Percentiles rank a stretch among this genome's conserved stretches.
Evolutionary conservation across 2,329 filamentous ascomycete genomes (phyloP).

Genomic region (Epichloe hybrida): DNA sequence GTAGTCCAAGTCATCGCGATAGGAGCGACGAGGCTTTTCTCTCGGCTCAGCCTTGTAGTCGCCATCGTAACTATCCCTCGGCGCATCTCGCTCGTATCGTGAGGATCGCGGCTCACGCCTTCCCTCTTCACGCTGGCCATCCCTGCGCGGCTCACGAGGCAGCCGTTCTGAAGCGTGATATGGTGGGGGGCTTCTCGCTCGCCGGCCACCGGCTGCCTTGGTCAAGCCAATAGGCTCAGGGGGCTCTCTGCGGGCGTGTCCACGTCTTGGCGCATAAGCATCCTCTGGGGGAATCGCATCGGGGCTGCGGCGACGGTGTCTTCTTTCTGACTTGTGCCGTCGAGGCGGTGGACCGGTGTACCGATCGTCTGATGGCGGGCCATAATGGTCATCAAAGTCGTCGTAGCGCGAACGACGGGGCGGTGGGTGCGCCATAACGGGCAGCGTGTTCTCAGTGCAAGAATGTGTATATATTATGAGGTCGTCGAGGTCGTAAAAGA

Average conservation of each 20-base stretch:
- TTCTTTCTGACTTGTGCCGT: constrained; percentile 13
- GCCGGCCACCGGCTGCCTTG: not conserved
- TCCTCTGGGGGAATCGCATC: constrained; percentile 6
- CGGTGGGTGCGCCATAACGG: constrained; percentile 8
- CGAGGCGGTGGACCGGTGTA: constrained; percentile 7
- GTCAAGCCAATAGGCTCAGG: constrained; percentile 2
- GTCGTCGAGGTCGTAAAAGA: not conserved
- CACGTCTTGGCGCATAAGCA: constrained; percentile 6
- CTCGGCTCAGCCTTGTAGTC: not conserved
- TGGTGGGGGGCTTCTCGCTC: constrained; percentile 6
- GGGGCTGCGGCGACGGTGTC: constrained; percentile 8
- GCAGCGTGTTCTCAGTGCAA: not conserved
- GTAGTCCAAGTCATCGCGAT: constrained; percentile 6
- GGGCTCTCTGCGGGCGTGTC: constrained; percentile 3
- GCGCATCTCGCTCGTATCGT: not conserved
- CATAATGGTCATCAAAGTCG: constrained; percentile 15
- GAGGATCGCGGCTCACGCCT: constrained; percentile 3
- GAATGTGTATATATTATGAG: not conserved
- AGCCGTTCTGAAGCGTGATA: constrained; percentile 5
- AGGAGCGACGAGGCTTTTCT: constrained; percentile 1
- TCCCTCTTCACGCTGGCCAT: too few species aligned
- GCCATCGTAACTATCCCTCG: not conserved
- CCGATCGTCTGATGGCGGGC: not conserved
- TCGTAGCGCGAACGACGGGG: constrained; percentile 14
- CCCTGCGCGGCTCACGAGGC: constrained; percentile 3